Evolutionary conservation across 75 land plant genomes (phyloP).

Genomic region (Picea sitchensis): DNA sequence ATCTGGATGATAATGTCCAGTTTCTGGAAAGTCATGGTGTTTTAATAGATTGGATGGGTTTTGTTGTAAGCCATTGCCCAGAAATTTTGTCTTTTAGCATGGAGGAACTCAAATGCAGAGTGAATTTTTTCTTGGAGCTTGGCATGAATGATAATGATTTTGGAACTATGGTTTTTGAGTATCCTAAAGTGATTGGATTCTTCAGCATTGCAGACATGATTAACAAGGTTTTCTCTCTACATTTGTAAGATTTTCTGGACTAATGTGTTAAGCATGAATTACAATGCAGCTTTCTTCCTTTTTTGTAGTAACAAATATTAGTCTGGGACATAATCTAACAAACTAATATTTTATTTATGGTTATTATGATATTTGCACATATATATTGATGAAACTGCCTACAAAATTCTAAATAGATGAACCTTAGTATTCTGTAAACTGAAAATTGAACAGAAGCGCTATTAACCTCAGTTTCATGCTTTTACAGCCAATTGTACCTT

Average conservation of each 20-base stretch:
- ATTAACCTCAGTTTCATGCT: neutral
- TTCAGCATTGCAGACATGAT: slow-evolving; percentile 74
- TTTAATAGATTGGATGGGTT: slow-evolving; percentile 79
- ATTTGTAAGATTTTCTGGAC: slow-evolving; percentile 8
- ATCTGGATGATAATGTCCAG: slow-evolving; percentile 45
- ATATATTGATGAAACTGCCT: neutral
- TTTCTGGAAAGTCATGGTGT: slow-evolving; percentile 69
- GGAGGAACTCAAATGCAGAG: slow-evolving; percentile 55
- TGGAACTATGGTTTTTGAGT: slow-evolving; percentile 93
- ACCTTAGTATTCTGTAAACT: neutral
- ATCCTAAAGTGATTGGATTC: slow-evolving; percentile 73
- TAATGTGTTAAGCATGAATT: neutral
- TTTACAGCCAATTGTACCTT: too few species aligned
- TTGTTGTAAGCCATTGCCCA: slow-evolving; percentile 70
- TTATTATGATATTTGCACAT: too few species aligned
- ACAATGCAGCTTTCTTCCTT: neutral
- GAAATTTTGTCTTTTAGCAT: slow-evolving; percentile 50
- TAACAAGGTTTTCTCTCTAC: slow-evolving; percentile 56
- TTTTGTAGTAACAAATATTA: neutral
- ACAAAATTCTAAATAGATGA: neutral
- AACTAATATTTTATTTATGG: neutral
- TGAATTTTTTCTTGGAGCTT: slow-evolving; percentile 56
- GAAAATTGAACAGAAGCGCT: neutral
- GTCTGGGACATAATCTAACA: neutral
- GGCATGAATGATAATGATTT: slow-evolving; percentile 73